Evolutionary conservation across 192 early-diverging fungal genomes (phyloP).

Genomic region (Rhizoclosmatium globosum): DNA sequence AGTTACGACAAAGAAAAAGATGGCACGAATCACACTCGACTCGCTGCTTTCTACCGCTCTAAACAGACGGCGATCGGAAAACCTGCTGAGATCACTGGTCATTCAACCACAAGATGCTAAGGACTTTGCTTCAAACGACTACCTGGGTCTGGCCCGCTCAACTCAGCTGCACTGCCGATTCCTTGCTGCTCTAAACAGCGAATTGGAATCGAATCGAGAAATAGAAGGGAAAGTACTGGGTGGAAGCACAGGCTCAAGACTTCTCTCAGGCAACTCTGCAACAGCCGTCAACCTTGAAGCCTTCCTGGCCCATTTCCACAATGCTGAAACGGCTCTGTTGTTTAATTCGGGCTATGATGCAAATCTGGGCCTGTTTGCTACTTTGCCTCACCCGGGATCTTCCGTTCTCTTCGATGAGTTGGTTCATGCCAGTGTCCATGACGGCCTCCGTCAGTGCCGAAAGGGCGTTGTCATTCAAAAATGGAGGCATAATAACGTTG

Average conservation of each 20-base stretch:
- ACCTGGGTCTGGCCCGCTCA: constrained; percentile 72
- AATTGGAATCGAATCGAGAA: background rate
- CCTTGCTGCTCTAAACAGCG: constrained; percentile 46
- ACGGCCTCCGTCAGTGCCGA: constrained; percentile 70
- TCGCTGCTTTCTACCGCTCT: constrained; percentile 3
- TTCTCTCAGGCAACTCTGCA: constrained; percentile 75
- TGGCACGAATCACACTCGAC: background rate
- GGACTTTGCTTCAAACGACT: constrained; percentile 89
- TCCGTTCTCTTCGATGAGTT: constrained; percentile 75
- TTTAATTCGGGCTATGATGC: constrained; percentile 93
- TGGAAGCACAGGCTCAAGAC: constrained; percentile 76
- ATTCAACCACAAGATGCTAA: background rate
- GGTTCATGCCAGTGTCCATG: constrained; percentile 86
- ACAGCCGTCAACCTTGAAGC: constrained; percentile 71
- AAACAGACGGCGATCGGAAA: background rate
- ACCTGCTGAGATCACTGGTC: constrained; percentile 22
- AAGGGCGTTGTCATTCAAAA: constrained; percentile 38
- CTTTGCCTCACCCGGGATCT: constrained; percentile 71
- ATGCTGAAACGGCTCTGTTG: constrained; percentile 67
- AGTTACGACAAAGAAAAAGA: background rate
- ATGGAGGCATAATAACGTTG: constrained; percentile 75
- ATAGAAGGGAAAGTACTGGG: background rate
- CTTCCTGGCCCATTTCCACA: constrained; percentile 69
- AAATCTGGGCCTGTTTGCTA: constrained; percentile 74
- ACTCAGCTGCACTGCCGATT: constrained; percentile 57